phyloP scores from a whole-genome alignment of 2,329 filamentous ascomycete genomes.

The Calonectria pseudoreteaudii region DNA sequence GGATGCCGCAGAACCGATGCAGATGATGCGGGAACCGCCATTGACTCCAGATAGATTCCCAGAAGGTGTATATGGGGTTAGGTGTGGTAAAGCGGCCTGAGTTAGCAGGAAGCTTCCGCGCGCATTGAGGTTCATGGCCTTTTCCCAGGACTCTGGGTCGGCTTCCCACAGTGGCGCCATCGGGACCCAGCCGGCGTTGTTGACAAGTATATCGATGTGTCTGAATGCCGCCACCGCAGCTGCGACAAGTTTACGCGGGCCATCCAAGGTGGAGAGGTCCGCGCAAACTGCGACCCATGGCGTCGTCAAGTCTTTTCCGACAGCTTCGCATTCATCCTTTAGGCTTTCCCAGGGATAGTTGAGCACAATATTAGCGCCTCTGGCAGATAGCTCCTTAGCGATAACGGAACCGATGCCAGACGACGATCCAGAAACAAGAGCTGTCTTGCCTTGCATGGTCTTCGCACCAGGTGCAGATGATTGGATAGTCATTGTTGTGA shows the following conservation, averaged over 20 bases:
- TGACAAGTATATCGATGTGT: conserved; percentile 8
- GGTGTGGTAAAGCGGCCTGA: background rate
- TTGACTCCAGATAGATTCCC: background rate
- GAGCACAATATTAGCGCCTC: conserved; percentile 6
- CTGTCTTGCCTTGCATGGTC: background rate
- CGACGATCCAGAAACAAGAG: background rate
- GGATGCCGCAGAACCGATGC: background rate
- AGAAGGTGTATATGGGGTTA: conserved; percentile 12
- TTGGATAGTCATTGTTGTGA: background rate
- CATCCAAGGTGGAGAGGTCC: conserved; percentile 6
- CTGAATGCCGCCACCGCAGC: conserved; percentile 9
- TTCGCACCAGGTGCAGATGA: background rate
- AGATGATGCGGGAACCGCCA: background rate
- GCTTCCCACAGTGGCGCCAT: background rate
- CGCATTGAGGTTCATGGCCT: background rate
- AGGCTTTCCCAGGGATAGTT: conserved; percentile 7
- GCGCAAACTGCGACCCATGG: conserved; percentile 13
- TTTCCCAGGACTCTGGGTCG: background rate
- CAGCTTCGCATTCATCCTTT: conserved; percentile 1
- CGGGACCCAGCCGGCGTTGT: background rate
- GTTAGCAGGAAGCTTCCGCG: background rate
- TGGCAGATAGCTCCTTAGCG: background rate
- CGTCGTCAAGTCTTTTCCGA: background rate
- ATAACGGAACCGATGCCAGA: conserved; percentile 4
- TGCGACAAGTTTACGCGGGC: background rate